Conservation (phyloP, 352 stramenopile genomes). For the Globisporangium middletonii region DNA sequence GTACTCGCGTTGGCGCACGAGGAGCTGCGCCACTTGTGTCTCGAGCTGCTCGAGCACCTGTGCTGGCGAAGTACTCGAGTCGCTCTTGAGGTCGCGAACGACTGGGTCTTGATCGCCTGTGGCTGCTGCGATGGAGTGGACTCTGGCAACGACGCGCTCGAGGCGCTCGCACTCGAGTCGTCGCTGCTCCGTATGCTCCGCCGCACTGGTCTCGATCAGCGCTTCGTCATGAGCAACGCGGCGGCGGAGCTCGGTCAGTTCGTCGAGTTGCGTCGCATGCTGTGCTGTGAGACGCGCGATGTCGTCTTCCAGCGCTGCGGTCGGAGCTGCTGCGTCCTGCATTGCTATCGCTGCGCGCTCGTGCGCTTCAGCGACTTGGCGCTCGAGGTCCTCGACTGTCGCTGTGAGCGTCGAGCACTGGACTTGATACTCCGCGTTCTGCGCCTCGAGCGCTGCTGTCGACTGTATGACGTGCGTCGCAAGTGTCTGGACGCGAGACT, state of each 20-base stretch:
- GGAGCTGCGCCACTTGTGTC: not conserved
- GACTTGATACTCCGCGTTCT: too few relatives aligned
- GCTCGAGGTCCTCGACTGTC: too few relatives aligned
- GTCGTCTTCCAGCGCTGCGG: not conserved
- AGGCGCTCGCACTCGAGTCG: not conserved
- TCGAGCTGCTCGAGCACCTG: not conserved
- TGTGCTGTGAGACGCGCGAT: not conserved
- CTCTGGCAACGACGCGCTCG: not conserved
- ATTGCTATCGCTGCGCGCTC: too few relatives aligned
- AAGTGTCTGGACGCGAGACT: too few relatives aligned
- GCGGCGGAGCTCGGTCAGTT: constrained; percentile 7
- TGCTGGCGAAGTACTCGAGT: not conserved
- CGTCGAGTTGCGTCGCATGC: constrained; percentile 1
- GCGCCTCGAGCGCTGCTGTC: not conserved
- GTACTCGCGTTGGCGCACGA: not conserved
- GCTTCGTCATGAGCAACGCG: not conserved
- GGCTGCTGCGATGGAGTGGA: not conserved
- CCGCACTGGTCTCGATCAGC: too few relatives aligned
- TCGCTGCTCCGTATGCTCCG: not conserved
- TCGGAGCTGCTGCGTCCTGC: not conserved
- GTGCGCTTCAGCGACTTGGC: too few relatives aligned
- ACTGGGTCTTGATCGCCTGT: not conserved
- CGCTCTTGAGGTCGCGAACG: not conserved
- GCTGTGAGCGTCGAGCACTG: too few relatives aligned
- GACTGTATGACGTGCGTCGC: not conserved